These are phyloP conservation scores for Gnomoniopsis sp. DNA, from an alignment of 2,329 filamentous ascomycete species.

Conservation along the genomic window DNA sequence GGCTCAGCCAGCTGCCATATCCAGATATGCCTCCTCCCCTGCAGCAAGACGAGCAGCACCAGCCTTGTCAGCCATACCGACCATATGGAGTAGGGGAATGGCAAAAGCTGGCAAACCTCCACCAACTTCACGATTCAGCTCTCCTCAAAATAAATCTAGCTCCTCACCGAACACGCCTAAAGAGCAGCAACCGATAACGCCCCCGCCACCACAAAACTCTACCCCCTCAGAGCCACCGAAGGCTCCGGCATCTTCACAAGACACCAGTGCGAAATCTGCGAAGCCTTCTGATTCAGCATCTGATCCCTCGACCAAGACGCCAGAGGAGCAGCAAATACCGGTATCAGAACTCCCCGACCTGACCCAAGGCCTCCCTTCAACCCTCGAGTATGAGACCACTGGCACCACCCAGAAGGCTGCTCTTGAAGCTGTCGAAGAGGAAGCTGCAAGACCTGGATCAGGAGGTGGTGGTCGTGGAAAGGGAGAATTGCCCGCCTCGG, in stretches of 20 bases:
- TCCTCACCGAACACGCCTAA: conserved; percentile 4
- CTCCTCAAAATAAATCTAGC: conserved; percentile 7
- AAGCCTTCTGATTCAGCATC: conserved; percentile 8
- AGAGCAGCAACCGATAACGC: conserved; percentile 14
- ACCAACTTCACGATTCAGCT: conserved; percentile 23
- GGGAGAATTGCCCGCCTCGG: conserved; percentile 68
- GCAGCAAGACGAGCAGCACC: conserved; percentile 26
- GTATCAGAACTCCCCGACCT: conserved; percentile 79
- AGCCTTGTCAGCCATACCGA: conserved; percentile 24
- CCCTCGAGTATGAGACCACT: conserved; percentile 72
- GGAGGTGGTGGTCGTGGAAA: conserved; percentile 54
- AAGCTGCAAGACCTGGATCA: conserved; percentile 33
- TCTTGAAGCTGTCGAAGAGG: conserved; percentile 35
- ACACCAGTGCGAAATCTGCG: conserved; percentile 1
- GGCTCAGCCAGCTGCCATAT: conserved; percentile 30
- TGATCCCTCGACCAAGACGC: conserved; percentile 6
- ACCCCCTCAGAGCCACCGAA: conserved; percentile 6
- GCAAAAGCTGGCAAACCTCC: conserved; percentile 34
- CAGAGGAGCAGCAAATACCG: conserved; percentile 42
- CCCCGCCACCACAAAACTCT: background rate
- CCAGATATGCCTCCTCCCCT: conserved; percentile 24
- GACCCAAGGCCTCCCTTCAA: conserved; percentile 92
- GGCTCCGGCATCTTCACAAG: conserved; percentile 2
- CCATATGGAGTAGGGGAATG: conserved; percentile 42
- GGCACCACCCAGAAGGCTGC: conserved; percentile 37